These are phyloP conservation scores for Candida lessepsii DNA, from an alignment of 805 yeast genomes.

Conservation along the genomic window DNA sequence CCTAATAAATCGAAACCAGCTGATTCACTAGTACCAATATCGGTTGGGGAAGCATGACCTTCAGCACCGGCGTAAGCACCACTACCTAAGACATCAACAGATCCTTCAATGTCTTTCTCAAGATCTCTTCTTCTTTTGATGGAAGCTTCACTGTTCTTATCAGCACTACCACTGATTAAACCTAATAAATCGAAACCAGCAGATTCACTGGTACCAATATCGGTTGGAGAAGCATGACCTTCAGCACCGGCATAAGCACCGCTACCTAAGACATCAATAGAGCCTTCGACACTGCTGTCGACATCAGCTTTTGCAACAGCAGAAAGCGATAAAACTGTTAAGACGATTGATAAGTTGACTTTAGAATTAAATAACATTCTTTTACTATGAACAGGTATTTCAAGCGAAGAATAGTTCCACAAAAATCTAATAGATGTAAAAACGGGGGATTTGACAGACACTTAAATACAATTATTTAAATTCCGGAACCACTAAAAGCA, in stretches of 20 bases:
- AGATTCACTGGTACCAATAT: constrained; percentile 12
- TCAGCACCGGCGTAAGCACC: constrained; percentile 14
- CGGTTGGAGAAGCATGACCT: constrained; percentile 9
- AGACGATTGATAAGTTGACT: constrained; percentile 20
- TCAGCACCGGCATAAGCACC: constrained; percentile 12
- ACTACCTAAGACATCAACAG: too few relatives aligned
- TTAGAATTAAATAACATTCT: constrained; percentile 22
- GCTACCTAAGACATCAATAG: not conserved
- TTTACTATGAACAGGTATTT: not conserved
- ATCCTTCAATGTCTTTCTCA: not conserved
- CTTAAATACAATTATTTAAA: not conserved
- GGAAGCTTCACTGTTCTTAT: constrained; percentile 1
- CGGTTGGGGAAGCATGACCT: constrained; percentile 11
- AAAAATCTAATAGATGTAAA: not conserved
- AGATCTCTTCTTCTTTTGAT: constrained; percentile 10
- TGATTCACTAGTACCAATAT: constrained; percentile 12
- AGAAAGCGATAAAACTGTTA: constrained; percentile 14
- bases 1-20: constrained; percentile 1
- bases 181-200: constrained; percentile 17
- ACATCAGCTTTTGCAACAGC: constrained; percentile 11
- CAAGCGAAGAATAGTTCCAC: not conserved
- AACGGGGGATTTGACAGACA: not conserved
- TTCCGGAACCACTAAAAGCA: too few relatives aligned
- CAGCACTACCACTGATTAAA: constrained; percentile 4
- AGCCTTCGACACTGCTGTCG: constrained; percentile 1